Percentiles rank a stretch among this genome's conserved stretches.
Evolutionary conservation across 768 basidiomycete species (phyloP).

Genomic region (Brasilioporus rufonigricans): DNA sequence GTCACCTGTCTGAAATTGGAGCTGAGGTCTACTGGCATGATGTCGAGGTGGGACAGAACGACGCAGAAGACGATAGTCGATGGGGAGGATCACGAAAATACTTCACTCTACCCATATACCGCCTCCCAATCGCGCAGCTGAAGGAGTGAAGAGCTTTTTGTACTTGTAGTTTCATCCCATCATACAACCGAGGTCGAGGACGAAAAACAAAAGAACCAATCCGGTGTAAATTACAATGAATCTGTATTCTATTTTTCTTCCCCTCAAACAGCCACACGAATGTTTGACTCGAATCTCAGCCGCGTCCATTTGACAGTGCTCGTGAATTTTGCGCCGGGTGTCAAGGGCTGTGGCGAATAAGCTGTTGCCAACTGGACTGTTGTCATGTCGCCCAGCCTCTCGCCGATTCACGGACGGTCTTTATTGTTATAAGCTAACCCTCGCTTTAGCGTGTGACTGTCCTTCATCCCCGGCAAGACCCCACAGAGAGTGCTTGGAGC

Average conservation of each 20-base stretch:
- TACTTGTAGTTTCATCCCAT: background rate
- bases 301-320: too few relatives aligned
- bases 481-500: slow-evolving; percentile 13
- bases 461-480: background rate
- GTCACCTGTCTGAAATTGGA: slow-evolving; percentile 83
- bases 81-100: slow-evolving; percentile 81
- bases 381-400: background rate
- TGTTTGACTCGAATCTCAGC: too few relatives aligned
- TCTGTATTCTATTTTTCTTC: too few relatives aligned
- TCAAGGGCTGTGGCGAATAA: too few relatives aligned
- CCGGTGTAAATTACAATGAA: too few relatives aligned
- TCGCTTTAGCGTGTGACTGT: background rate
- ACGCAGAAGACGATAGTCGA: slow-evolving; percentile 45
- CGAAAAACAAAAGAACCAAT: background rate
- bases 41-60: slow-evolving; percentile 60
- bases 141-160: slow-evolving; percentile 10
- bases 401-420: background rate
- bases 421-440: background rate
- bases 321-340: too few relatives aligned
- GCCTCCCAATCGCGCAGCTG: slow-evolving; percentile 52
- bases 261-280: too few relatives aligned
- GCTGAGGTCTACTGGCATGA: slow-evolving; percentile 80
- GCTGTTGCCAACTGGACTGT: background rate
- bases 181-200: background rate
- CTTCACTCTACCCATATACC: slow-evolving; percentile 74